phyloP scores from a whole-genome alignment of 441 rosid species.

The Manihot esculenta region DNA sequence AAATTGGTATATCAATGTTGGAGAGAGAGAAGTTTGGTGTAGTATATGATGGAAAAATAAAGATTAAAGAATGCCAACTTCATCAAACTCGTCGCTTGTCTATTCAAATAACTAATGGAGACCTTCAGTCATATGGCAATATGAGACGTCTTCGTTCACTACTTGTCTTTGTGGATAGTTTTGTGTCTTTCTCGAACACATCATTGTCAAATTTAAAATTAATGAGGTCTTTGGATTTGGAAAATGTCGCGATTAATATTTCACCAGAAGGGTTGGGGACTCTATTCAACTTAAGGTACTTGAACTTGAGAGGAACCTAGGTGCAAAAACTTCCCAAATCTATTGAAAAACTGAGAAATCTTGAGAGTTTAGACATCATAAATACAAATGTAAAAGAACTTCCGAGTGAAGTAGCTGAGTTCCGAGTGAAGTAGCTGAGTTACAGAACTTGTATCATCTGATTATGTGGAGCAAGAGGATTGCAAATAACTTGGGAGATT shows the following conservation, averaged over 20 bases:
- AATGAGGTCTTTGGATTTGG: slow-evolving; percentile 38
- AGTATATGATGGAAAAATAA: slow-evolving; percentile 21
- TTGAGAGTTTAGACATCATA: too few species aligned
- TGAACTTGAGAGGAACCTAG: too few species aligned
- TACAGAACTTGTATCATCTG: too few species aligned
- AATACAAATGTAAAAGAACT: slow-evolving; percentile 14
- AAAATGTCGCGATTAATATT: slow-evolving; percentile 20
- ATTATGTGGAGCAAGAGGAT: slow-evolving; percentile 13
- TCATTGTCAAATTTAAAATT: too few species aligned
- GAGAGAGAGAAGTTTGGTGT: too few species aligned
- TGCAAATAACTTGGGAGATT: slow-evolving; percentile 3
- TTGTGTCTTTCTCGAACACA: too few species aligned
- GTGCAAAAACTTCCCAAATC: too few species aligned
- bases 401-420: slow-evolving; percentile 19
- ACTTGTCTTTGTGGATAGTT: too few species aligned
- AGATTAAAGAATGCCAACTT: not conserved
- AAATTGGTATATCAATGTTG: too few species aligned
- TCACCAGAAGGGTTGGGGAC: slow-evolving; percentile 28
- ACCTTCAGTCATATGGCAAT: slow-evolving; percentile 8
- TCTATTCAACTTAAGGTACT: too few species aligned
- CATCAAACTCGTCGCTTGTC: slow-evolving; percentile 28
- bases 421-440: slow-evolving; percentile 28
- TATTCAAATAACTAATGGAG: slow-evolving; percentile 18
- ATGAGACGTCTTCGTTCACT: slow-evolving; percentile 34
- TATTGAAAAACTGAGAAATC: too few species aligned